Evolutionary conservation across 352 stramenopile genomes (phyloP), one percentile per base, ranked within the genome.

Genomic region (Phytopythium sindhum): DNA sequence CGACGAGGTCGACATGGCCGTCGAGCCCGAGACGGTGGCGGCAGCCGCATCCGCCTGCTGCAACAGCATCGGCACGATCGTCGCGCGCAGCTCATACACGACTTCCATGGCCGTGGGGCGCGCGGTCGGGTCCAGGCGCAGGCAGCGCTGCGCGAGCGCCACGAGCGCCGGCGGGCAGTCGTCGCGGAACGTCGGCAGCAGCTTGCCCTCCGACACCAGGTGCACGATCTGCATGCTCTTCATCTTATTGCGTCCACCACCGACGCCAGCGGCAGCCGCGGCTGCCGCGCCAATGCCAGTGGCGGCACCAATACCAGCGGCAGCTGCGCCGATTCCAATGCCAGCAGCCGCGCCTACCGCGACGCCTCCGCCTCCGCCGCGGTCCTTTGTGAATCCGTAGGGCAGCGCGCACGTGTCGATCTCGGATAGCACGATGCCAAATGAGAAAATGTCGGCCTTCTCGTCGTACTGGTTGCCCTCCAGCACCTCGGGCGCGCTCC

Each of bases 191-290:
- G 71, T 89, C 33, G 83, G 83, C 29, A 90, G 65, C 60, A 94
- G 60, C 67, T 91, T 88, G 19, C 85, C 85, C 31, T 92, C 80
- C 1, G 84, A 81, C 31, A 93, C 83, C 26, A 90, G 71, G 42
- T 93, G 84, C n/a, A 93, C 82, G 54, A 93, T 89, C 68, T 92
- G 84, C 80, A 90, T 89, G 57, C 76, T 86, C 69, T 83, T 83
- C 80, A 90, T 89, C 67, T 89, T 89, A 56, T 80, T 76, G 53
- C 80, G 73, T 15, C 66, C 72, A 41, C 66, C 54, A 23, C n/a
- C 54, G 11, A 23, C 48, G 24, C 14, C 48, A 2, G 48, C 48
- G 14, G 35, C 35, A 1, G 54, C 54, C 26, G 35, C 35, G 0
- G 54, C 54, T 14, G 39, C 54, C 11, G 31, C 54, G 12, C 52